Evolutionary conservation across 352 stramenopile genomes (phyloP).

Genomic region (Phytopythium cucurbitacearum): DNA sequence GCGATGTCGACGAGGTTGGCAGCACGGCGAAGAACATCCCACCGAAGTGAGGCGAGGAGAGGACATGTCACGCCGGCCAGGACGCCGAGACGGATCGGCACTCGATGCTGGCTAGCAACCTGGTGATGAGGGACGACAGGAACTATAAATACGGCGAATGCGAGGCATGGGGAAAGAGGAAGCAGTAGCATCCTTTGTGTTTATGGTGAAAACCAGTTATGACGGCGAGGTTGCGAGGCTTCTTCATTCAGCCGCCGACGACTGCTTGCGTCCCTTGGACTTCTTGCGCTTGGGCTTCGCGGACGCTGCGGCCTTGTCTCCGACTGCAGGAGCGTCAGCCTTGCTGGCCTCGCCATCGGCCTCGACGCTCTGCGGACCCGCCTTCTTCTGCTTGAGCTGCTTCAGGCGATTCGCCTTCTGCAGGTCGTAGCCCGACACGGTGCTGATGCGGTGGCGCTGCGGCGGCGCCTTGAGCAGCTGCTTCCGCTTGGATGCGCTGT

Average conservation of each 20-base stretch:
- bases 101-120: too few species aligned
- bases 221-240: too few species aligned
- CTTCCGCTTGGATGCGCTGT: constrained; percentile 66
- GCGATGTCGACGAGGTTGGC: constrained; percentile 20
- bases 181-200: too few species aligned
- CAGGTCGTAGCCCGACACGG: constrained; percentile 84
- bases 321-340: neutral
- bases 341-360: neutral
- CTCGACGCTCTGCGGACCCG: neutral
- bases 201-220: too few species aligned
- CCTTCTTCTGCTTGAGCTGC: constrained; percentile 43
- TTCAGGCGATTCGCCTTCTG: constrained; percentile 71
- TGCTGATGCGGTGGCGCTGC: constrained; percentile 73
- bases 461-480: constrained; percentile 78
- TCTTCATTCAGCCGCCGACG: too few species aligned
- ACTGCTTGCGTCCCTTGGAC: too few species aligned
- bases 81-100: too few species aligned
- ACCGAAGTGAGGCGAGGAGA: neutral
- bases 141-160: too few species aligned
- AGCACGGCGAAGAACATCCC: neutral
- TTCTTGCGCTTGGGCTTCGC: too few species aligned
- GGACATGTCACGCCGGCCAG: neutral
- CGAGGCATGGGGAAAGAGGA: too few species aligned
- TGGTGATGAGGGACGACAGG: too few species aligned
- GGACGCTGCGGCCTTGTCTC: too few species aligned